A percentile compares a stretch with the other conserved stretches of the same genome.
phyloP scores from a whole-genome alignment of 2,329 filamentous ascomycete genomes.

The Colletotrichum godetiae region DNA sequence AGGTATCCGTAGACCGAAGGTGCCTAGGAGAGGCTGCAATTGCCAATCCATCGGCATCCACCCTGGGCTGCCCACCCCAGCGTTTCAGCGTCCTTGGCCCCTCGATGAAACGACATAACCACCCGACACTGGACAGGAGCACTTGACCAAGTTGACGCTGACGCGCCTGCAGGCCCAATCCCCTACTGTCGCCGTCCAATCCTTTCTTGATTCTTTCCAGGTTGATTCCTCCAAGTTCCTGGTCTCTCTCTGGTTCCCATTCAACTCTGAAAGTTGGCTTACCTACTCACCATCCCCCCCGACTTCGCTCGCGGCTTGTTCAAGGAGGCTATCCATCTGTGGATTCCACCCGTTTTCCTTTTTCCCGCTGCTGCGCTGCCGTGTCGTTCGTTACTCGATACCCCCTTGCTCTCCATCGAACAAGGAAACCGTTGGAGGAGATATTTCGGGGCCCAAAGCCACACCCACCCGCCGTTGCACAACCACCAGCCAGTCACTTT shows the following conservation, averaged over 20 bases:
- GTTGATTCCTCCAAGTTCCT: too few relatives aligned
- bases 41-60: conserved; percentile 14
- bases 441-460: conserved; percentile 22
- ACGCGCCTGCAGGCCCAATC: conserved; percentile 34
- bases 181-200: conserved; percentile 24
- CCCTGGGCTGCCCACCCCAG: conserved; percentile 26
- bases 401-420: conserved; percentile 19
- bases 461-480: not conserved
- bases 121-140: conserved; percentile 1
- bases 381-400: conserved; percentile 3
- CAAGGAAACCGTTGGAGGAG: conserved; percentile 28
- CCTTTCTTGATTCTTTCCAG: conserved; percentile 17
- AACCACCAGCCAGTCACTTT: conserved; percentile 12
- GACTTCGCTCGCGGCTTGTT: not conserved
- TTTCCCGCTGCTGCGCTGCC: not conserved
- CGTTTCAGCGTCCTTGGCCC: conserved; percentile 34
- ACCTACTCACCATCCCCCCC: not conserved
- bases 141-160: conserved; percentile 1
- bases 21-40: conserved; percentile 1
- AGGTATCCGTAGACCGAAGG: not conserved
- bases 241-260: conserved; percentile 5
- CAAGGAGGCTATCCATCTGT: conserved; percentile 1
- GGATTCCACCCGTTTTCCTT: not conserved
- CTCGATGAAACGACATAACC: conserved; percentile 35
- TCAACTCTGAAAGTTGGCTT: not conserved